Percentiles rank a stretch among this genome's conserved stretches.
These are phyloP conservation scores for Clonostachys solani DNA, from an alignment of 2,329 filamentous ascomycete genomes.

Conservation along the genomic window DNA sequence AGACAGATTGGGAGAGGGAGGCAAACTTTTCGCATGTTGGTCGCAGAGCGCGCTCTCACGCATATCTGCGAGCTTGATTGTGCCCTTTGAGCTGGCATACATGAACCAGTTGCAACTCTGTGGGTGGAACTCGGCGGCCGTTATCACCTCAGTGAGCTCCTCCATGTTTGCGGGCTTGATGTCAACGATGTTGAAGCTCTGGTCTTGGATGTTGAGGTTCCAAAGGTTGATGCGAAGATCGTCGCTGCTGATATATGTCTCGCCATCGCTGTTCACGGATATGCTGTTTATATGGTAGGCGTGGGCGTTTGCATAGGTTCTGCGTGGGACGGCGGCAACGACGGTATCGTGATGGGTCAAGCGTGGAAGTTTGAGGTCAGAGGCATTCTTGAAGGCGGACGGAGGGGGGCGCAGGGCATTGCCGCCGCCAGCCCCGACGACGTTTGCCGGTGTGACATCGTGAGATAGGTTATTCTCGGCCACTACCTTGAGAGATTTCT, in stretches of 20 bases:
- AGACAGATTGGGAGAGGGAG: not conserved
- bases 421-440: constrained; percentile 72
- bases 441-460: constrained; percentile 76
- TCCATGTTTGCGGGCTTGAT: constrained; percentile 99
- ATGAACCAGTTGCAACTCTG: constrained; percentile 99
- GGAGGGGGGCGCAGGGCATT: constrained; percentile 46
- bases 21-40: constrained; percentile 84
- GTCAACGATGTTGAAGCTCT: constrained; percentile 99
- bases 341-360: constrained; percentile 98
- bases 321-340: constrained; percentile 89
- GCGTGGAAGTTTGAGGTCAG: constrained; percentile 87
- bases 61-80: constrained; percentile 99
- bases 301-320: constrained; percentile 97
- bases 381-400: constrained; percentile 72
- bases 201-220: constrained; percentile 98
- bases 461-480: constrained; percentile 98
- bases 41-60: constrained; percentile 94
- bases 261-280: constrained; percentile 98
- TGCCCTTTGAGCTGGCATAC: constrained; percentile 98
- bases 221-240: constrained; percentile 97
- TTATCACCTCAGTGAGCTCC: constrained; percentile 97
- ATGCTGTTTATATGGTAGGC: constrained; percentile 99
- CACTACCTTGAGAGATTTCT: constrained; percentile 98
- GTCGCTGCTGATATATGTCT: constrained; percentile 99
- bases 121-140: constrained; percentile 95